A percentile compares a stretch with the other conserved stretches of the same genome.
These are phyloP conservation scores for Myxozyma monticola DNA, from an alignment of 805 yeast species.

Conservation along the genomic window DNA sequence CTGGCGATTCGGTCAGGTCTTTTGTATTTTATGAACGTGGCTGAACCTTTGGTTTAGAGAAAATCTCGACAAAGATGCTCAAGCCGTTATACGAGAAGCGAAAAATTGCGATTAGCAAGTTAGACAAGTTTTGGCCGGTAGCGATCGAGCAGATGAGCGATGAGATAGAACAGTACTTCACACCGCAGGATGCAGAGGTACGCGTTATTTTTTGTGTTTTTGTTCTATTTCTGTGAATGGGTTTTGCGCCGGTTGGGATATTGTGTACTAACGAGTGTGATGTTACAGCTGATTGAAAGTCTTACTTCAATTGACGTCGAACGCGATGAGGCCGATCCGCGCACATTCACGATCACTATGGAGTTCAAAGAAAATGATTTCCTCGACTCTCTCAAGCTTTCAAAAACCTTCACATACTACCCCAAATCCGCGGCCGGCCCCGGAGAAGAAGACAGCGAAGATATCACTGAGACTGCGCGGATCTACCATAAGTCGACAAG, in stretches of 20 bases:
- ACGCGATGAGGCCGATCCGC: constrained; percentile 47
- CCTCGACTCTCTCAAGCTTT: constrained; percentile 57
- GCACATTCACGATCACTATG: constrained; percentile 62
- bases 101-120: constrained; percentile 49
- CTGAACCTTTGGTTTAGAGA: constrained; percentile 9
- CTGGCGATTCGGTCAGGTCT: not conserved
- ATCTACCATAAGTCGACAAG: constrained; percentile 57
- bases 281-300: constrained; percentile 12
- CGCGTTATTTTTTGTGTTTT: not conserved
- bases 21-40: not conserved
- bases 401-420: constrained; percentile 53
- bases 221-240: not conserved
- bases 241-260: no score
- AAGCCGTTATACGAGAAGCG: constrained; percentile 61
- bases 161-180: constrained; percentile 69
- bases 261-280: no score
- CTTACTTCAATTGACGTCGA: constrained; percentile 61
- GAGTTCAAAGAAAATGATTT: constrained; percentile 53
- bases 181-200: constrained; percentile 68
- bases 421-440: constrained; percentile 33
- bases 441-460: constrained; percentile 40
- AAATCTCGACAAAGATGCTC: constrained; percentile 41
- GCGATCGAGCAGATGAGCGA: constrained; percentile 83
- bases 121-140: constrained; percentile 85
- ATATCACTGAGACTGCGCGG: constrained; percentile 48